Conservation (phyloP, 169 alveolate species). For the Plasmodium sp. region DNA sequence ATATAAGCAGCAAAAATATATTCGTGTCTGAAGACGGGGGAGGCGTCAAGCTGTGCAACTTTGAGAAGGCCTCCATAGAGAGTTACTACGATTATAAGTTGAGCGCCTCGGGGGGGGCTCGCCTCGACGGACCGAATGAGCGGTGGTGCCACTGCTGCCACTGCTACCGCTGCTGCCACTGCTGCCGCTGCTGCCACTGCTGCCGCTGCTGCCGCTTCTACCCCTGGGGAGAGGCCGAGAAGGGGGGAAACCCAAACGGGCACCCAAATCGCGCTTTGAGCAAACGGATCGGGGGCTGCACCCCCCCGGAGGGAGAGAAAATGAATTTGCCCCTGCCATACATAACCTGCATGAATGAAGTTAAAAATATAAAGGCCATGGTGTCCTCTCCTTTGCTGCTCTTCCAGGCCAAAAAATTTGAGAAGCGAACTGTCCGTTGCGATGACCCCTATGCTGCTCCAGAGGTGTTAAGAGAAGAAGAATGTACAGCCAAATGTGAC, state of each 20-base stretch:
- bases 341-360: constrained; percentile 10
- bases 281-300: not conserved
- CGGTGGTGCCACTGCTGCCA: not conserved
- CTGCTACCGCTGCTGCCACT: not conserved
- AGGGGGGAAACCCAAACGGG: no score
- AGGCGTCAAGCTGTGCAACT: constrained; percentile 25
- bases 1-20: constrained; percentile 22
- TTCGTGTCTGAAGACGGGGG: constrained; percentile 31
- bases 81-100: constrained; percentile 27
- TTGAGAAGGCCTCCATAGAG: constrained; percentile 28
- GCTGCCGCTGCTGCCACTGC: no score
- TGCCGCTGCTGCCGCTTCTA: not conserved
- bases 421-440: not conserved
- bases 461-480: constrained; percentile 84
- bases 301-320: not conserved
- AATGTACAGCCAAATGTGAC: constrained; percentile 85
- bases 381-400: not conserved
- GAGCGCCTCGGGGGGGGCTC: not conserved
- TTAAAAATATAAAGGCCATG: not conserved
- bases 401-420: not conserved
- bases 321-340: constrained; percentile 27
- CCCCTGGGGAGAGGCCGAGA: no score
- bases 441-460: constrained; percentile 80
- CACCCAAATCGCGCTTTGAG: no score
- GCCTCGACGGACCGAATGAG: not conserved